A percentile compares a stretch with the other conserved stretches of the same genome.
These are phyloP conservation scores for Elaeagnus macrophylla DNA, from an alignment of 306 rosid genomes.

Conservation along the genomic window DNA sequence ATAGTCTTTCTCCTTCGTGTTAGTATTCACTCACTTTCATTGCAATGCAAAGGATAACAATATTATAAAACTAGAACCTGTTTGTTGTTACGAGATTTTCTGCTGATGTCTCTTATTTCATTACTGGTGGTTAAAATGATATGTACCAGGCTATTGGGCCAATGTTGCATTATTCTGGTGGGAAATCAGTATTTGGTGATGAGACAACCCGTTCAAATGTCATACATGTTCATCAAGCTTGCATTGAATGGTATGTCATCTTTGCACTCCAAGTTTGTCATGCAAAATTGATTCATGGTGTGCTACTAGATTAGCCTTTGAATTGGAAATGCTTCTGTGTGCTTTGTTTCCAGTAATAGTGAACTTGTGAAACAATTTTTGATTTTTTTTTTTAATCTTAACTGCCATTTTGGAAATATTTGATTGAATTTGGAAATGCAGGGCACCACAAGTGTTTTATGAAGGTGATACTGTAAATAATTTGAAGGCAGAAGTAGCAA, in stretches of 20 bases:
- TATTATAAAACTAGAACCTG: no score
- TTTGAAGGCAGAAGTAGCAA: conserved; percentile 70
- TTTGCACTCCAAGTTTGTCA: background rate
- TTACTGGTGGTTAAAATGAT: conserved; percentile 5
- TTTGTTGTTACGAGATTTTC: no score
- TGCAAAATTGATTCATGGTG: background rate
- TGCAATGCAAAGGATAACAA: background rate
- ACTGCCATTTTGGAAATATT: background rate
- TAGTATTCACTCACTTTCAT: background rate
- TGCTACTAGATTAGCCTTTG: background rate
- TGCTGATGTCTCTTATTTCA: conserved; percentile 4
- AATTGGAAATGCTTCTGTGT: background rate
- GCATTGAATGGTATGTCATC: conserved; percentile 69
- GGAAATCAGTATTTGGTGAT: conserved; percentile 39
- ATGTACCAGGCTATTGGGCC: conserved; percentile 62
- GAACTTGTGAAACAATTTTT: background rate
- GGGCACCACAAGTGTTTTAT: conserved; percentile 89
- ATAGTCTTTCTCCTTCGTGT: background rate
- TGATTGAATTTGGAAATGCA: conserved; percentile 29
- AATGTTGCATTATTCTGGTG: conserved; percentile 65
- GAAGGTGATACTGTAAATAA: conserved; percentile 45
- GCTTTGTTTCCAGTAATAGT: no score
- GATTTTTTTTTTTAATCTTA: background rate
- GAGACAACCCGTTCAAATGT: conserved; percentile 53
- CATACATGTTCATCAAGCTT: conserved; percentile 58